Conservation (phyloP, 2,329 filamentous ascomycete genomes). For the Fusarium sp. region DNA sequence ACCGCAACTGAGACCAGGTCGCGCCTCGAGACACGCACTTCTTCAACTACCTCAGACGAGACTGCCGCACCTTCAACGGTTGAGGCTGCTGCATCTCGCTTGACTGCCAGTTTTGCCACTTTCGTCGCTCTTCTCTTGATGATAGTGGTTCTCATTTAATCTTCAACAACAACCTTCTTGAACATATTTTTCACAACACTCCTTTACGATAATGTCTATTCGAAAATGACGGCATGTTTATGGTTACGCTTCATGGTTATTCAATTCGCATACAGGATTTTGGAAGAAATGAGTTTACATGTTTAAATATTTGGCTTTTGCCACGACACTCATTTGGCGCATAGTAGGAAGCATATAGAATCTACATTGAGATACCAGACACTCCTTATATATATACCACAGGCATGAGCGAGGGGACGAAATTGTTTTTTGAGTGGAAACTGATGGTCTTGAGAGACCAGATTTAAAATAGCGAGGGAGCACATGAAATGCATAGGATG, state of each 20-base stretch:
- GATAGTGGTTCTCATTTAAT: conserved; percentile 41
- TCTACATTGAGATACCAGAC: conserved; percentile 43
- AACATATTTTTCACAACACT: conserved; percentile 42
- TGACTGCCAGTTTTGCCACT: conserved; percentile 33
- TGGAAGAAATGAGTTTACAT: conserved; percentile 10
- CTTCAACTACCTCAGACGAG: conserved; percentile 12
- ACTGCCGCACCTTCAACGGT: conserved; percentile 34
- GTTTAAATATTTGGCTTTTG: conserved; percentile 31
- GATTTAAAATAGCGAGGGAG: conserved; percentile 27
- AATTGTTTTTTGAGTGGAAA: background rate
- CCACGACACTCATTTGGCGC: conserved; percentile 45
- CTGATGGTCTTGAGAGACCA: background rate
- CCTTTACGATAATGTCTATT: conserved; percentile 43
- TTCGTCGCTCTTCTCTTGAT: conserved; percentile 39
- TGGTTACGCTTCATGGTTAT: conserved; percentile 33
- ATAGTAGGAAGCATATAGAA: conserved; percentile 36
- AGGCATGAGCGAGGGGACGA: conserved; percentile 2
- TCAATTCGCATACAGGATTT: conserved; percentile 30
- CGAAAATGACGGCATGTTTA: conserved; percentile 33
- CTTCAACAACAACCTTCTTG: conserved; percentile 20
- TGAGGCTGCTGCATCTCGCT: conserved; percentile 37
- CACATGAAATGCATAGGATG: conserved; percentile 3
- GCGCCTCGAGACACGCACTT: conserved; percentile 40
- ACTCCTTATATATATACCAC: conserved; percentile 39
- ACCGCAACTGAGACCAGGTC: conserved; percentile 13